Conservation (phyloP, 1,284 basidiomycete genomes). For the Papiliotrema flavescens region DNA sequence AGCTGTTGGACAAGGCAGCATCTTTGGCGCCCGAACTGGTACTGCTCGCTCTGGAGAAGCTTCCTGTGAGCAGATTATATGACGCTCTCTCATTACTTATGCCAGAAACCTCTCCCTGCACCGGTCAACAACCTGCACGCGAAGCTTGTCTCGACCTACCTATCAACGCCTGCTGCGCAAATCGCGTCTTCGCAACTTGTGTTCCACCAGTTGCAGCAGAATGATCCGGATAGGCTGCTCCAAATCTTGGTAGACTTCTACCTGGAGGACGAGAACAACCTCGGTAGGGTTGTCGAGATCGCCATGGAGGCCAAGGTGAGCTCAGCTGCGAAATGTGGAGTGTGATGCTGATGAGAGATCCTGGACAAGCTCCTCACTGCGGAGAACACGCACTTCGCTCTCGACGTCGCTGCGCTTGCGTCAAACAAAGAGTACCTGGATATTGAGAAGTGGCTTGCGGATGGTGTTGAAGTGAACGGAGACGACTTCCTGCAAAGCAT, state of each 20-base stretch:
- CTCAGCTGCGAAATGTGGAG: neutral
- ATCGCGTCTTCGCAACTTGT: conserved; percentile 94
- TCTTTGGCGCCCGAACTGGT: conserved; percentile 82
- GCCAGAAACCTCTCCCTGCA: conserved; percentile 80
- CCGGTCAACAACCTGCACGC: conserved; percentile 81
- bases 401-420: conserved; percentile 90
- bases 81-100: neutral
- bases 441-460: conserved; percentile 91
- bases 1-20: conserved; percentile 87
- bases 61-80: conserved; percentile 62
- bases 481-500: conserved; percentile 82
- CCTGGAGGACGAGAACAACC: conserved; percentile 84
- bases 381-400: conserved; percentile 77
- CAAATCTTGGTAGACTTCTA: conserved; percentile 88
- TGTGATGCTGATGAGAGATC: conserved; percentile 58
- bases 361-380: conserved; percentile 84
- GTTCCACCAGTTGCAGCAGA: conserved; percentile 93
- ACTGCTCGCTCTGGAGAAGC: conserved; percentile 86
- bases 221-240: conserved; percentile 77
- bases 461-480: conserved; percentile 75
- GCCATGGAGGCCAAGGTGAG: conserved; percentile 87
- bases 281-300: conserved; percentile 90
- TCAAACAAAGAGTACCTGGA: conserved; percentile 91
- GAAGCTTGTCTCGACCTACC: conserved; percentile 83
- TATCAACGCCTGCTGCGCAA: conserved; percentile 57